Percentiles rank a stretch among this genome's conserved stretches.
These are phyloP conservation scores for Tolypocladium album DNA, from an alignment of 2,329 filamentous ascomycete genomes.

Conservation along the genomic window DNA sequence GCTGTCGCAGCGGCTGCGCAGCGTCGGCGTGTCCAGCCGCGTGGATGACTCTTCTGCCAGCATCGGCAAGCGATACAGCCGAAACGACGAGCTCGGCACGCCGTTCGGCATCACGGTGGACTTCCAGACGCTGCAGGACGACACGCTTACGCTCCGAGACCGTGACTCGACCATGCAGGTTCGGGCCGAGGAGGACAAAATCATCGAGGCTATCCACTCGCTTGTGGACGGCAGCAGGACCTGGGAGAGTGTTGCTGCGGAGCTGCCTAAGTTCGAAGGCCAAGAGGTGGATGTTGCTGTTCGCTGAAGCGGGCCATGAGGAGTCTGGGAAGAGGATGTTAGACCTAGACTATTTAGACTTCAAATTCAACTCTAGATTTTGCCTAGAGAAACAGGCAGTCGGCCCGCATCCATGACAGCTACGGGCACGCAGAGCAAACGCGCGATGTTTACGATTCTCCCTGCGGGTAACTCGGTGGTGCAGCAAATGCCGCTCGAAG, in stretches of 20 bases:
- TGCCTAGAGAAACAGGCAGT: not conserved
- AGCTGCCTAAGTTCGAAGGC: constrained; percentile 75
- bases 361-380: not conserved
- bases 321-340: not conserved
- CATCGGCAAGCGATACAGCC: constrained; percentile 89
- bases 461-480: not conserved
- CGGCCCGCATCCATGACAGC: not conserved
- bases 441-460: not conserved
- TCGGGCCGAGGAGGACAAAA: constrained; percentile 68
- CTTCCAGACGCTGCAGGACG: constrained; percentile 88
- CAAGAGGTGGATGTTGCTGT: constrained; percentile 48
- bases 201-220: constrained; percentile 62
- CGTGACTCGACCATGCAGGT: constrained; percentile 88
- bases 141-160: constrained; percentile 77
- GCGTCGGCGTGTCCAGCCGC: constrained; percentile 67
- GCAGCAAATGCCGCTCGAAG: not conserved
- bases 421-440: not conserved
- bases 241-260: constrained; percentile 60
- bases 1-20: constrained; percentile 66
- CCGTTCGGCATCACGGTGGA: constrained; percentile 90
- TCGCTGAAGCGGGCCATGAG: constrained; percentile 13
- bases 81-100: constrained; percentile 93
- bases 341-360: not conserved
- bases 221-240: constrained; percentile 36
- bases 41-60: constrained; percentile 84